A percentile compares a stretch with the other conserved stretches of the same genome.
Conservation (phyloP, 495 filamentous ascomycete genomes). For the Penicillium macrosclerotiorum region DNA sequence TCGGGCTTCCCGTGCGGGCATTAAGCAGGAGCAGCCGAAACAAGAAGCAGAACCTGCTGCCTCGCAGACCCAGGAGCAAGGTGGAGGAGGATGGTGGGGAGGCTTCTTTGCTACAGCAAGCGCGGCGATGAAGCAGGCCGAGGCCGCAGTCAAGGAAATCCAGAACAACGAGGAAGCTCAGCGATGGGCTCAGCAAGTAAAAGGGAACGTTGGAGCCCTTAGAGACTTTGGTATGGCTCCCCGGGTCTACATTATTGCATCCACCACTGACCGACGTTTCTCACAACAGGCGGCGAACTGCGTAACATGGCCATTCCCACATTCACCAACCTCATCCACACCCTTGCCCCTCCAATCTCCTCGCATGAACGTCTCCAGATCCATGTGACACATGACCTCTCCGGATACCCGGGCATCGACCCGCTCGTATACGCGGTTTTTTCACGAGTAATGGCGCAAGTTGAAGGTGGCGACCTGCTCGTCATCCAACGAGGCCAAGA, state of each 20-base stretch:
- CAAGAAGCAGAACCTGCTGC: conserved; percentile 32
- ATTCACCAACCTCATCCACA: conserved; percentile 91
- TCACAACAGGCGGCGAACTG: conserved; percentile 74
- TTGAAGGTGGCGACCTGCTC: conserved; percentile 95
- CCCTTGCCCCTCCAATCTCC: conserved; percentile 92
- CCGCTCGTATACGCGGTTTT: conserved; percentile 91
- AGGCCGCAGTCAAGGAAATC: conserved; percentile 90
- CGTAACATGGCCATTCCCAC: conserved; percentile 87
- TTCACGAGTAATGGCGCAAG: conserved; percentile 95
- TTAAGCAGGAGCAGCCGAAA: conserved; percentile 42
- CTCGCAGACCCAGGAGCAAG: conserved; percentile 33
- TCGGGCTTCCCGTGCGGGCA: conserved; percentile 61
- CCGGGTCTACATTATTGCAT: no score
- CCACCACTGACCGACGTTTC: conserved; percentile 23
- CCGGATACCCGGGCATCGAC: conserved; percentile 91
- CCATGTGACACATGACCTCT: conserved; percentile 93
- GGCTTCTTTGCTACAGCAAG: conserved; percentile 65
- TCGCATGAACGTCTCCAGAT: conserved; percentile 97
- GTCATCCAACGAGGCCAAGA: conserved; percentile 93
- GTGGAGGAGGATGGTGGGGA: conserved; percentile 84
- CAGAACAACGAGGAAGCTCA: conserved; percentile 95
- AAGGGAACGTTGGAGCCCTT: conserved; percentile 83
- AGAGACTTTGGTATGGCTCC: conserved; percentile 68
- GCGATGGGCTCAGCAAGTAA: conserved; percentile 92
- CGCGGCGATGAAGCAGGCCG: conserved; percentile 91